A percentile compares a stretch with the other conserved stretches of the same genome.
Evolutionary conservation across 2,329 filamentous ascomycete species (phyloP).

Genomic region (Xenoacremonium recifei): DNA sequence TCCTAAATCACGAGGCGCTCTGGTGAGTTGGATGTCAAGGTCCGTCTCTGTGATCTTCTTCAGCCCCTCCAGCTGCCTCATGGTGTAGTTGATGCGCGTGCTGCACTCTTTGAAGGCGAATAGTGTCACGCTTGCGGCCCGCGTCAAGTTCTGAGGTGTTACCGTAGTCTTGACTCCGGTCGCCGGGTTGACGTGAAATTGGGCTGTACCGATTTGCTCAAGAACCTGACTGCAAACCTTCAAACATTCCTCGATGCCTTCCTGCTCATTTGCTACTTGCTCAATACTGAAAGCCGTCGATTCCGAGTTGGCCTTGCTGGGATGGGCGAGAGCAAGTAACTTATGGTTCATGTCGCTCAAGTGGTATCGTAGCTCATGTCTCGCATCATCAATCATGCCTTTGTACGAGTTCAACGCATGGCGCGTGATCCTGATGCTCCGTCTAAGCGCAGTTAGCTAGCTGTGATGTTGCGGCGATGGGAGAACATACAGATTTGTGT

Average conservation of each 20-base stretch:
- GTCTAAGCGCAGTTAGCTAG: background rate
- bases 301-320: background rate
- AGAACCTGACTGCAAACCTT: slow-evolving; percentile 4
- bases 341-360: slow-evolving; percentile 1
- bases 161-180: slow-evolving; percentile 1
- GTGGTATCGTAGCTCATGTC: slow-evolving; percentile 1
- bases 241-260: slow-evolving; percentile 12
- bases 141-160: slow-evolving; percentile 1
- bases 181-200: background rate
- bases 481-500: slow-evolving; percentile 2
- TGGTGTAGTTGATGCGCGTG: slow-evolving; percentile 1
- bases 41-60: background rate
- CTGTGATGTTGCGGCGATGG: background rate
- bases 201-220: background rate
- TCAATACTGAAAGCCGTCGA: background rate
- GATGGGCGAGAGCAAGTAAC: background rate
- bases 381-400: slow-evolving; percentile 3
- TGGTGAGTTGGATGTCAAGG: background rate
- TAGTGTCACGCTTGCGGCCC: slow-evolving; percentile 3
- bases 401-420: slow-evolving; percentile 5
- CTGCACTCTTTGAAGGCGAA: slow-evolving; percentile 4
- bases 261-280: slow-evolving; percentile 6
- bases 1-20: background rate
- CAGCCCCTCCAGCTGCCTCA: background rate
- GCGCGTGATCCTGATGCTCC: slow-evolving; percentile 1